Base-by-base conservation (phyloP, 179 eudicot genomes). In the Silene vulgaris region DNA sequence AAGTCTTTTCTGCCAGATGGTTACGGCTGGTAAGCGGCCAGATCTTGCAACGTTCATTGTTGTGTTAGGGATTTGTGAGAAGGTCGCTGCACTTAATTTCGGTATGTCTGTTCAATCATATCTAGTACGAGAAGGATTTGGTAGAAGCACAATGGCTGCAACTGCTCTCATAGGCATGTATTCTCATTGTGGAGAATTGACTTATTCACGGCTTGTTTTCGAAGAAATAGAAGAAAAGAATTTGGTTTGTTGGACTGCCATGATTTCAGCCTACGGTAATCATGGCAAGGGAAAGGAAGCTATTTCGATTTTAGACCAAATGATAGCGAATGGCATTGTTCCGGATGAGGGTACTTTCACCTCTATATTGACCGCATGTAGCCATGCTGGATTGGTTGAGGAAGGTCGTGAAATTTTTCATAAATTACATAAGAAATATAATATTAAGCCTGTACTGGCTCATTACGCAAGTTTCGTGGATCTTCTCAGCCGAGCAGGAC, bases 41-140 rank as follows among this genome's bases (percentile, higher is more conserved):
- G 86, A 83, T 72, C 80, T 76, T 35, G 86, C 83, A 16, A 85
- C 86, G 16, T 62, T 82, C 60, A 43, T 82, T 54, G 76, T 59
- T 70, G n/a, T 77, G 37, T 50, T 77, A 9, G 69, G 79, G 32
- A 73, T 73, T 77, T 74, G 82, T 84, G 79, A 74, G 80, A 72
- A 70, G 69, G 73, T 81, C 65, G 20, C 80, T 56, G 84, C 78
- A 40, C 50, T 79, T 40, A 72, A 79, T 35, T 76, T 81, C 32
- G 76, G 84, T 67, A 71, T 73, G 78, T 81, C 82, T 35, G 70
- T 75, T 78, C 86, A 85, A 43, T 65, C 79, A 4, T 71, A 0
- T 62, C 65, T 74, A 40, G 13, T 82, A 5, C 69, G 26, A 73
- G 65, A 77, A 77, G 79, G 75, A 23, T 77, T 77, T 77, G 69